Evolutionary conservation across 192 early-diverging fungal species (phyloP).

Genomic region (Umbelopsis isabellina): DNA sequence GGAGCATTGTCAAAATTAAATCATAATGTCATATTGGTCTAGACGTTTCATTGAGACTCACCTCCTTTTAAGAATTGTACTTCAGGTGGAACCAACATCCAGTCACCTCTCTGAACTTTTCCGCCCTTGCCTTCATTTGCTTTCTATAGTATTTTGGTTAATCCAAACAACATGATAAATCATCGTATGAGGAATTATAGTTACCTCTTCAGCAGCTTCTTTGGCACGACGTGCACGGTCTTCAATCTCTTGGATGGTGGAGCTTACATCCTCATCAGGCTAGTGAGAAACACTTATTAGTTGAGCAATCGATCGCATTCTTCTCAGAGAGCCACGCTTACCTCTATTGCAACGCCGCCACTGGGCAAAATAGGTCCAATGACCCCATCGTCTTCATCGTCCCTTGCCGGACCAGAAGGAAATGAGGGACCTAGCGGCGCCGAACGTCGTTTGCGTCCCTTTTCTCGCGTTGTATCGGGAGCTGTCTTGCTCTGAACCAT

Average conservation of each 20-base stretch:
- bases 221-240: constrained; percentile 31
- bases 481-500: constrained; percentile 15
- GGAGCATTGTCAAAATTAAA: not conserved
- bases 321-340: not conserved
- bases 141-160: constrained; percentile 11
- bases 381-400: constrained; percentile 32
- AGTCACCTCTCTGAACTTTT: constrained; percentile 37
- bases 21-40: not conserved
- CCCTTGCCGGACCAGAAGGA: constrained; percentile 17
- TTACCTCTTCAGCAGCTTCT: constrained; percentile 33
- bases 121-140: not conserved
- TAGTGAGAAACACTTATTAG: not conserved
- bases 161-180: not conserved
- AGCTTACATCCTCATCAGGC: constrained; percentile 14
- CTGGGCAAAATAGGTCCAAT: constrained; percentile 32
- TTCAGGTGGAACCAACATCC: constrained; percentile 42
- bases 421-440: constrained; percentile 27
- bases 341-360: constrained; percentile 23
- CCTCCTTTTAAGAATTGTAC: constrained; percentile 35
- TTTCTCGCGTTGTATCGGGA: not conserved
- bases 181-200: not conserved
- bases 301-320: not conserved
- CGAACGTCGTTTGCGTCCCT: constrained; percentile 19
- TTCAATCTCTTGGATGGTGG: constrained; percentile 39
- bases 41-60: not conserved